Percentiles rank a stretch among this genome's conserved stretches.
phyloP scores from a whole-genome alignment of 345 rosid genomes.

The Boechera divaricarpa region DNA sequence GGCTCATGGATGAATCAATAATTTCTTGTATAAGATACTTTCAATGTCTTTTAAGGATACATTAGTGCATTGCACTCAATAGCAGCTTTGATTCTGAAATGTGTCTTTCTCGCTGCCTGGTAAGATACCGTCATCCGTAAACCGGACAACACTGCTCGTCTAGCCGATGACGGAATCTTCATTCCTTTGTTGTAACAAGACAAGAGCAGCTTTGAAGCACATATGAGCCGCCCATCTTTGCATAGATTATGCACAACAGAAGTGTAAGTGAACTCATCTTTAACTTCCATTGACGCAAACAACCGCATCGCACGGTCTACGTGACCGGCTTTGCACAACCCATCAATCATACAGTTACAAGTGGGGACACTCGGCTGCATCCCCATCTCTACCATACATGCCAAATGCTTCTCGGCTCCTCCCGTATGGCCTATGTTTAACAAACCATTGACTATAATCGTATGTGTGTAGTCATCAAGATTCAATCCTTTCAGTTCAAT shows the following conservation, averaged over 20 bases:
- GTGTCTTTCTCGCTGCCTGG: constrained; percentile 64
- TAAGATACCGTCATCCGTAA: constrained; percentile 55
- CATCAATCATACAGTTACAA: constrained; percentile 64
- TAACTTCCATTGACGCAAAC: constrained; percentile 61
- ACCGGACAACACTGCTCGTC: constrained; percentile 69
- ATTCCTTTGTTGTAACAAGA: constrained; percentile 67
- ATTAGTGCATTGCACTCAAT: constrained; percentile 25
- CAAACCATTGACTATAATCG: constrained; percentile 41
- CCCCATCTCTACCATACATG: constrained; percentile 32
- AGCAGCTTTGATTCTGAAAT: constrained; percentile 46
- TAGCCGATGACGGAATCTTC: constrained; percentile 65
- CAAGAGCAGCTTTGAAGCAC: constrained; percentile 70
- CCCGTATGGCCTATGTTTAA: constrained; percentile 19
- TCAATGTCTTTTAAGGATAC: not conserved
- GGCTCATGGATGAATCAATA: not conserved
- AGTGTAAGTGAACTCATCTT: constrained; percentile 78
- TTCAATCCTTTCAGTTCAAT: constrained; percentile 36
- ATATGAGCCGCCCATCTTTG: constrained; percentile 53
- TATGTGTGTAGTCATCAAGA: constrained; percentile 39
- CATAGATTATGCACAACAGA: constrained; percentile 81
- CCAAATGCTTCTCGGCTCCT: constrained; percentile 41
- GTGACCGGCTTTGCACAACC: constrained; percentile 65
- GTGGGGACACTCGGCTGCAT: constrained; percentile 26
- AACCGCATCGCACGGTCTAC: constrained; percentile 59
- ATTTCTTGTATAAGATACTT: not conserved